Percentiles rank a stretch among this genome's conserved stretches.
These are phyloP conservation scores for peach (Prunus persica) DNA, from an alignment of 306 rosid species.

Conservation along the genomic window Prunus_persica_NCBIv2 NC_034014.1:28196001-28196500, in stretches of 20 bases:
- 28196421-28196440: background rate
- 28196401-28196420: background rate
- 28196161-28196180: conserved; percentile 61
- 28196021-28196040: background rate
- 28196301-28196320: background rate
- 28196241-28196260: conserved; percentile 65
- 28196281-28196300: background rate
- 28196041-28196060: background rate
- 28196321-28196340: background rate
- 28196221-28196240: conserved; percentile 58
- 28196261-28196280: conserved; percentile 67
- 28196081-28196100: conserved; percentile 73
- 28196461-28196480: background rate
- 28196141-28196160: conserved; percentile 75
- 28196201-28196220: conserved; percentile 69
- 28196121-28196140: conserved; percentile 80
- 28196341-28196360: background rate
- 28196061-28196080: conserved; percentile 51
- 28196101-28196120: conserved; percentile 57
- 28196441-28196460: background rate
- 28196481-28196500: background rate
- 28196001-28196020: background rate
- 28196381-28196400: too few species aligned
- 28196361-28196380: background rate
- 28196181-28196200: conserved; percentile 58